Conservation (phyloP, 75 land plant species). For the Pinus tabuliformis region DNA sequence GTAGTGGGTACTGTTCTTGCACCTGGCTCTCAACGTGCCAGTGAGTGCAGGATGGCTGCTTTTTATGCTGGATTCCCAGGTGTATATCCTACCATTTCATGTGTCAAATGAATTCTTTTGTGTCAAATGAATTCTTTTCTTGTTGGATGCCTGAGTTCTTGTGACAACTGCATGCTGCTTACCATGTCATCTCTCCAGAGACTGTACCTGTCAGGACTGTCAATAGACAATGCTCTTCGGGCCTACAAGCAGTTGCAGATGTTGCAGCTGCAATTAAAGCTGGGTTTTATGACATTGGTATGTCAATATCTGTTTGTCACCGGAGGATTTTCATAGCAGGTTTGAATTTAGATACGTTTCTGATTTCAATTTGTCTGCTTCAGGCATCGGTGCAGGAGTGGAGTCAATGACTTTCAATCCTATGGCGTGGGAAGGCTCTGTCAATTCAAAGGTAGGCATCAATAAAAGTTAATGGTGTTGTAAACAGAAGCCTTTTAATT, state of each 20-base stretch:
- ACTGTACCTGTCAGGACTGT: slow-evolving; percentile 85
- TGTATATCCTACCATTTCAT: slow-evolving; percentile 5
- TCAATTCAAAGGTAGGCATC: slow-evolving; percentile 66
- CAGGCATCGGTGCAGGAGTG: slow-evolving; percentile 91
- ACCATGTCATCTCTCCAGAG: slow-evolving; percentile 31
- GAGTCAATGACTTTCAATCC: slow-evolving; percentile 82
- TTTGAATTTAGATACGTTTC: no score
- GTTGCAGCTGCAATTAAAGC: slow-evolving; percentile 80
- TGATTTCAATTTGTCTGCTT: neutral
- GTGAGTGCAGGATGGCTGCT: slow-evolving; percentile 93
- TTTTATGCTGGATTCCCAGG: slow-evolving; percentile 99
- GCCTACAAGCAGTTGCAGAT: slow-evolving; percentile 89
- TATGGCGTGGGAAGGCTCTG: slow-evolving; percentile 68
- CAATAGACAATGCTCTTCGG: slow-evolving; percentile 89
- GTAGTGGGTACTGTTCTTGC: slow-evolving; percentile 92
- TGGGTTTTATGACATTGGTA: slow-evolving; percentile 90
- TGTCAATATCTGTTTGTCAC: neutral
- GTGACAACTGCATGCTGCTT: slow-evolving; percentile 8
- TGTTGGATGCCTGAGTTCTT: neutral
- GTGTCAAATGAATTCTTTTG: neutral
- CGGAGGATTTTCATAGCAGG: no score
- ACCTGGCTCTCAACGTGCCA: slow-evolving; percentile 92
- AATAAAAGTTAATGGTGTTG: neutral
- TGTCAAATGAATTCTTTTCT: neutral
- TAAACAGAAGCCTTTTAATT: neutral